Conservation (phyloP, 176 grass and related monocot genomes). For the Oryza coarctata region DNA sequence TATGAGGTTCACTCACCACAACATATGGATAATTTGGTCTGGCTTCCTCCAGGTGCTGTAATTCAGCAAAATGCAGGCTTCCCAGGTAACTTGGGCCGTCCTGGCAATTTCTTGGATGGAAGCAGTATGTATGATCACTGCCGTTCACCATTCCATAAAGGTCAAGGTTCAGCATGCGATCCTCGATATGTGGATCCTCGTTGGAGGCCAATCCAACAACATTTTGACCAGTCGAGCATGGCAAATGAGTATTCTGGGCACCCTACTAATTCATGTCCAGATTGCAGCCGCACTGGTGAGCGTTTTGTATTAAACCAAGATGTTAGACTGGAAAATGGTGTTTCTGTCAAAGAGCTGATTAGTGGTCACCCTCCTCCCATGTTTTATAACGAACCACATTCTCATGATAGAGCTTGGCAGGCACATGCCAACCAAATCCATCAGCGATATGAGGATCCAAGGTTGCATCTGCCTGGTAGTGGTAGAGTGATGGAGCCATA, state of each 20-base stretch:
- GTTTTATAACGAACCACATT: conserved; percentile 54
- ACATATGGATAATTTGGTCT: conserved; percentile 55
- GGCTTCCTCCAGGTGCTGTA: conserved; percentile 68
- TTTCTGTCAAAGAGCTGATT: conserved; percentile 61
- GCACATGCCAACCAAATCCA: conserved; percentile 48
- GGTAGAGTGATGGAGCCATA: conserved; percentile 59
- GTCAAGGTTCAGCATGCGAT: conserved; percentile 43
- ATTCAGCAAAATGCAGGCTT: conserved; percentile 68
- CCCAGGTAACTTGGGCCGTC: conserved; percentile 59
- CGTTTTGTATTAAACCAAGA: conserved; percentile 59
- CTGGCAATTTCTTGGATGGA: conserved; percentile 57
- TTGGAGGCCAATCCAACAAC: conserved; percentile 56
- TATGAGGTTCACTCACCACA: conserved; percentile 59
- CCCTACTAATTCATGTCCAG: conserved; percentile 47
- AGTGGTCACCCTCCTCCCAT: conserved; percentile 50
- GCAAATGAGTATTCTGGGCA: conserved; percentile 49
- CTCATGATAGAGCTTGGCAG: conserved; percentile 63
- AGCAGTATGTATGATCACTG: conserved; percentile 65
- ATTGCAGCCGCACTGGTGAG: conserved; percentile 56
- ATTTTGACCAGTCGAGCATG: conserved; percentile 52
- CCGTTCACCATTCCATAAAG: conserved; percentile 57
- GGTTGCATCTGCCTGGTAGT: conserved; percentile 45
- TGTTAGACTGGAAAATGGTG: conserved; percentile 55
- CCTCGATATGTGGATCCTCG: conserved; percentile 53
- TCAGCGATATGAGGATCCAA: conserved; percentile 63